These are phyloP conservation scores for Coniochaeta pulveracea DNA, from an alignment of 2,329 filamentous ascomycete species.

Conservation along the genomic window DNA sequence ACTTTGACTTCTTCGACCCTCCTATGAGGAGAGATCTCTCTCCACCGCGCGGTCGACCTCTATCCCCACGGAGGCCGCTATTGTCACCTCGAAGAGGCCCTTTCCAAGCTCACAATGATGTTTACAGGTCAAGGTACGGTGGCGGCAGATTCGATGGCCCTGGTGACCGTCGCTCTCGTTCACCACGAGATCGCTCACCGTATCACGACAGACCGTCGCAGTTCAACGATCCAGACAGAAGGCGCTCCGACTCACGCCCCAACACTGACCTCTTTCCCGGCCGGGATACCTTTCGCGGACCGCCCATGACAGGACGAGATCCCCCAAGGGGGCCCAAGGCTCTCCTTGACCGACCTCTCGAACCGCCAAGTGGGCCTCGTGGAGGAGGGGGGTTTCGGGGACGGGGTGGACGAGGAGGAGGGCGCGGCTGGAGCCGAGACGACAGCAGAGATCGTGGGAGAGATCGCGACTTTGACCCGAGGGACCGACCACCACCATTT, in stretches of 20 bases:
- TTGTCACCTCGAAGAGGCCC: neutral
- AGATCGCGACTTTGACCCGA: slow-evolving; percentile 47
- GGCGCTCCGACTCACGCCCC: slow-evolving; percentile 49
- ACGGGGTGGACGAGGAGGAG: slow-evolving; percentile 44
- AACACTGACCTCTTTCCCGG: slow-evolving; percentile 51
- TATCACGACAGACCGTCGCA: slow-evolving; percentile 42
- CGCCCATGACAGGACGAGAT: slow-evolving; percentile 49
- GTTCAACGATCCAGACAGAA: slow-evolving; percentile 54
- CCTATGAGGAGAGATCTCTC: neutral
- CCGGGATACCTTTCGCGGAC: slow-evolving; percentile 46
- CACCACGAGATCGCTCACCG: slow-evolving; percentile 57
- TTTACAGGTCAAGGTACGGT: slow-evolving; percentile 41
- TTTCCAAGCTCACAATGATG: slow-evolving; percentile 16
- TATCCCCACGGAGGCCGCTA: slow-evolving; percentile 1
- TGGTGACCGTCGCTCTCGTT: slow-evolving; percentile 52
- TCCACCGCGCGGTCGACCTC: slow-evolving; percentile 5
- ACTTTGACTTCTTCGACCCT: neutral
- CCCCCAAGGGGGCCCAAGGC: slow-evolving; percentile 76
- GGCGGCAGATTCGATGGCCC: slow-evolving; percentile 47
- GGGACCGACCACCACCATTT: slow-evolving; percentile 35
- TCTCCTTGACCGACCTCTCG: slow-evolving; percentile 57
- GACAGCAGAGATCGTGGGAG: slow-evolving; percentile 54
- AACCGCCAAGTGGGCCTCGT: slow-evolving; percentile 56
- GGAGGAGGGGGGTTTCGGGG: slow-evolving; percentile 54
- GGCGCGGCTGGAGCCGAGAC: slow-evolving; percentile 43